Evolutionary conservation across 2,329 filamentous ascomycete genomes (phyloP).

Genomic region (Trichoderma sp.): DNA sequence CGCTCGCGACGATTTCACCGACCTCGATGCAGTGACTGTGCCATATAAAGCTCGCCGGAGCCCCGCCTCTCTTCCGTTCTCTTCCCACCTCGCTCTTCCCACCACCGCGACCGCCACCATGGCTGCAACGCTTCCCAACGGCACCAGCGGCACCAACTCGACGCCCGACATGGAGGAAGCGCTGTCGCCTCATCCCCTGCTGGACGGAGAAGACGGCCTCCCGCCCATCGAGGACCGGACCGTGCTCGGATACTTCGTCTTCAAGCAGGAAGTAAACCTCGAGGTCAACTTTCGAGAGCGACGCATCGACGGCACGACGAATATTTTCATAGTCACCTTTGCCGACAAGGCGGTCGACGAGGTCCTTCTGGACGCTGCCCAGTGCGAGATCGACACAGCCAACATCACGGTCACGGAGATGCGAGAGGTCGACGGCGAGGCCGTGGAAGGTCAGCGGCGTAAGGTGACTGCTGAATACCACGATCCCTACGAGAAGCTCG

Average conservation of each 20-base stretch:
- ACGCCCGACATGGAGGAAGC: constrained; percentile 26
- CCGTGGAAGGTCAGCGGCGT: constrained; percentile 42
- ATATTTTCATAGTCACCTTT: constrained; percentile 74
- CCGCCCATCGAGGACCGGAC: constrained; percentile 42
- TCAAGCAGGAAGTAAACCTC: constrained; percentile 85
- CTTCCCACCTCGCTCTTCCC: not conserved
- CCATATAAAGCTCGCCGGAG: constrained; percentile 26
- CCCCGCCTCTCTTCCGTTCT: constrained; percentile 13
- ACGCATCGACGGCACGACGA: constrained; percentile 74
- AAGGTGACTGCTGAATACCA: constrained; percentile 50
- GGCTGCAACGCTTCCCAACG: constrained; percentile 16
- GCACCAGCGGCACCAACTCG: constrained; percentile 24
- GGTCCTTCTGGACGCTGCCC: constrained; percentile 63
- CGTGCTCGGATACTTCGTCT: constrained; percentile 55
- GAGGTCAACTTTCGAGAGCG: constrained; percentile 83
- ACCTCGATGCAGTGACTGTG: constrained; percentile 28
- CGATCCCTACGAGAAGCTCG: constrained; percentile 69
- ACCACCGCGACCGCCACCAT: not conserved
- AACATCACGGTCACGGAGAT: constrained; percentile 55
- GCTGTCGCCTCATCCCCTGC: constrained; percentile 34
- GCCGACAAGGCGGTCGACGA: constrained; percentile 60
- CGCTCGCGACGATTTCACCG: constrained; percentile 20
- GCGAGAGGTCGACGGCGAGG: constrained; percentile 42
- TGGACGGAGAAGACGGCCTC: constrained; percentile 40
- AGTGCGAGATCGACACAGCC: constrained; percentile 59